Base-by-base conservation (phyloP, 805 yeast species). In the Sungouiella thailandica region DNA sequence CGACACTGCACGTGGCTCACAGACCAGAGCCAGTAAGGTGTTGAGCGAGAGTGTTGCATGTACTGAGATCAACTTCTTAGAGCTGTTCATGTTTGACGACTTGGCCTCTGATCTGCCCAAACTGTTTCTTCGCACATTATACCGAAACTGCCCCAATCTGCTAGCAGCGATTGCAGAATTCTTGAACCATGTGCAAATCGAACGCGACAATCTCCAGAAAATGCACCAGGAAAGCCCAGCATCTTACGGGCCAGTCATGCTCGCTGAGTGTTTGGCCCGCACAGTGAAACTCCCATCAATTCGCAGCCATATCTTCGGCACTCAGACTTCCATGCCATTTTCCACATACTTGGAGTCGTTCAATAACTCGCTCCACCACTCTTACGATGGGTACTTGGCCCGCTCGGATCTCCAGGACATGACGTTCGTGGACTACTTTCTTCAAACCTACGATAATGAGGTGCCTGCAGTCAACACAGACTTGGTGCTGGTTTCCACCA, bases 401-500 rank as follows among this genome's bases (percentile, higher is more conserved):
- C 19, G 22, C 14, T 17, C 25, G 2, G 50, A 46, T 8, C 20
- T 17, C 12, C 39, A 30, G 14, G n/a, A 28, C 9, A 25, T 23
- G 26, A 28, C 43, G 8, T 60, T 73, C 37, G 24, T 72, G 5
- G 62, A 57, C 9, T 60, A 53, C 44, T 74, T 70, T 40, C 42
- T 72, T 16, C 52, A 56, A 17, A 63, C 59, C 29, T 70, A 68
- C 49, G 60, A 58, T 33, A 67, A 60, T 17, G 69, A 58, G 24
- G 53, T 32, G 41, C 68, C 46, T 22, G 45, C 35, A 14, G 45
- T 29, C 28, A 52, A 42, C 28, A 50, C 33, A 40, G 58, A 39
- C 39, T 53, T 25, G 51, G 65, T 82, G 5, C 76, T 75, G 32
- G 44, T 82, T 1, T 76, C 87, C 0, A 83, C 90, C 0, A 72